Evolutionary conservation across 805 yeast species (phyloP).

Genomic region (Saturnispora sekii): DNA sequence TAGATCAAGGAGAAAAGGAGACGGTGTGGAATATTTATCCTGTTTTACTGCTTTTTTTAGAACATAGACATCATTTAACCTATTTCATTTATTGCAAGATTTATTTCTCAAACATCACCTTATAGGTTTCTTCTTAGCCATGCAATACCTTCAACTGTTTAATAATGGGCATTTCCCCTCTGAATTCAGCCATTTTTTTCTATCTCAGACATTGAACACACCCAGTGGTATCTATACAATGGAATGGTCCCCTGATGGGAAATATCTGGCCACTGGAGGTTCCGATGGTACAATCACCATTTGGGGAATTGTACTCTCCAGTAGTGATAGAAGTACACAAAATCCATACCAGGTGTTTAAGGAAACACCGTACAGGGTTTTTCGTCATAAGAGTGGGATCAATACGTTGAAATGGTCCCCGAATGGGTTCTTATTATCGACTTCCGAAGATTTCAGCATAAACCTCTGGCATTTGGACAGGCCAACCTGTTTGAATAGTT

Average conservation of each 20-base stretch:
- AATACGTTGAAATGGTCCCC: constrained; percentile 82
- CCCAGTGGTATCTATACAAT: constrained; percentile 45
- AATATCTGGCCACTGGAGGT: constrained; percentile 76
- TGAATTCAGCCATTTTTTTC: constrained; percentile 7
- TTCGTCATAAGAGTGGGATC: constrained; percentile 56
- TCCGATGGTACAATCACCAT: constrained; percentile 57
- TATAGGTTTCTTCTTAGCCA: not conserved
- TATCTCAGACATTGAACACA: constrained; percentile 1
- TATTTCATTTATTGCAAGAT: not conserved
- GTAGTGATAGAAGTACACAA: constrained; percentile 41
- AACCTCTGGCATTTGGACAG: constrained; percentile 80
- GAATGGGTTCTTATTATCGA: constrained; percentile 67
- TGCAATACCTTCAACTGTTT: constrained; percentile 5
- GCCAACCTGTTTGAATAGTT: constrained; percentile 49
- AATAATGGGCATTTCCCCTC: constrained; percentile 5
- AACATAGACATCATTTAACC: not conserved
- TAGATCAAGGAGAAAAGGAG: no score
- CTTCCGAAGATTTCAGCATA: constrained; percentile 80
- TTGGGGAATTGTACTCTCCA: constrained; percentile 74
- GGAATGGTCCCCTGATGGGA: constrained; percentile 72
- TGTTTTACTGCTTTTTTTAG: no score
- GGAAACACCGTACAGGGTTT: constrained; percentile 49
- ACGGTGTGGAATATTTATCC: no score
- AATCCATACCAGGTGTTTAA: constrained; percentile 22
- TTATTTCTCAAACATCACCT: no score